phyloP scores from a whole-genome alignment of 179 eudicot species.

The Silene vulgaris region DNA sequence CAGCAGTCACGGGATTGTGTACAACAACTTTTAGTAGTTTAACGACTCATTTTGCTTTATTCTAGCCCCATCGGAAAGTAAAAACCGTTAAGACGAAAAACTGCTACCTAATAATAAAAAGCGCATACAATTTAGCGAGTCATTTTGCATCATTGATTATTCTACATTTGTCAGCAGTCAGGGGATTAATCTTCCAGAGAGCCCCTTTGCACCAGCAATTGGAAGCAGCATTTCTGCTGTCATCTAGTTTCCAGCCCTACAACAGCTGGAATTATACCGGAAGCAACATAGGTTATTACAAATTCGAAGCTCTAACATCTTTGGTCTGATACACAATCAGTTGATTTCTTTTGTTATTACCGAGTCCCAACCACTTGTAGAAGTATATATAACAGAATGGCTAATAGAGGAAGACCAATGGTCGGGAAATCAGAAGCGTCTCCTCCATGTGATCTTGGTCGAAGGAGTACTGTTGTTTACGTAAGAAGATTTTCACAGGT shows the following conservation, averaged over 20 bases:
- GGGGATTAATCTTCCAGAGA: slow-evolving; percentile 35
- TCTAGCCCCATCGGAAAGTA: too few relatives aligned
- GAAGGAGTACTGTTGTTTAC: slow-evolving; percentile 29
- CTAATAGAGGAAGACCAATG: slow-evolving; percentile 6
- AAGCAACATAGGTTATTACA: slow-evolving; percentile 1
- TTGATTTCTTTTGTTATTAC: slow-evolving; percentile 21
- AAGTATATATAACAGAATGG: slow-evolving; percentile 24
- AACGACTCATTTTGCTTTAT: too few relatives aligned
- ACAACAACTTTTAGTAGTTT: too few relatives aligned
- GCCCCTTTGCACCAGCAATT: slow-evolving; percentile 29
- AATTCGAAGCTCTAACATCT: slow-evolving; percentile 20
- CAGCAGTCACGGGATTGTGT: too few relatives aligned
- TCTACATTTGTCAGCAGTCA: slow-evolving; percentile 21
- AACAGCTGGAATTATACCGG: slow-evolving; percentile 17
- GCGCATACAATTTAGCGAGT: too few relatives aligned
- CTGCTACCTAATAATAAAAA: too few relatives aligned
- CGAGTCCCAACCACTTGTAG: slow-evolving; percentile 12
- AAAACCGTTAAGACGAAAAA: too few relatives aligned
- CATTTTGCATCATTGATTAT: neutral
- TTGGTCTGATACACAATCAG: slow-evolving; percentile 20
- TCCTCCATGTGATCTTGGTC: slow-evolving; percentile 23
- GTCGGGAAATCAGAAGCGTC: slow-evolving; percentile 17
- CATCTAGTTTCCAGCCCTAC: slow-evolving; percentile 23
- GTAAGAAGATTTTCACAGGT: slow-evolving; percentile 29
- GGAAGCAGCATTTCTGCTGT: slow-evolving; percentile 29